Conservation (phyloP, 345 rosid genomes). For the Xanthoceras sorbifolium region DNA sequence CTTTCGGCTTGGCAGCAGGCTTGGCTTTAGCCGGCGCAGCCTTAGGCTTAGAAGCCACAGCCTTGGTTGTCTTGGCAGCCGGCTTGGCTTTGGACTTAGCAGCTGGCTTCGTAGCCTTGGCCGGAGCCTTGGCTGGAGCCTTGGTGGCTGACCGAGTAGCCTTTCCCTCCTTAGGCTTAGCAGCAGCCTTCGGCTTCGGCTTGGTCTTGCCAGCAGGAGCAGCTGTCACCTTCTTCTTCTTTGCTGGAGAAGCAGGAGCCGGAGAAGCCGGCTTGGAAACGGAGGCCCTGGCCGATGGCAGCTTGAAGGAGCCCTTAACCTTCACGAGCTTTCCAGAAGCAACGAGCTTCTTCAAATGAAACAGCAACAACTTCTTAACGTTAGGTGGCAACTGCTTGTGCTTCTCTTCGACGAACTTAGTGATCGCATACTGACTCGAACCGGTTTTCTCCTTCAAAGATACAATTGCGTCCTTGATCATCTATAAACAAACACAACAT, state of each 20-base stretch:
- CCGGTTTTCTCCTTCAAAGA: conserved; percentile 82
- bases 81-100: conserved; percentile 35
- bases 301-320: conserved; percentile 74
- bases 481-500: conserved; percentile 39
- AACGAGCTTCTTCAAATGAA: conserved; percentile 70
- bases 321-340: conserved; percentile 63
- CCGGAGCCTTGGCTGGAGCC: conserved; percentile 16
- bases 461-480: conserved; percentile 72
- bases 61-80: conserved; percentile 33
- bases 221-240: conserved; percentile 39
- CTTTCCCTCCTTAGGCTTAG: conserved; percentile 32
- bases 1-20: conserved; percentile 41
- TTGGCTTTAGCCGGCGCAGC: conserved; percentile 53
- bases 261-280: conserved; percentile 32
- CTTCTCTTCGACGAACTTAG: conserved; percentile 79
- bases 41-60: conserved; percentile 35
- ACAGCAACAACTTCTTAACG: conserved; percentile 67
- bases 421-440: conserved; percentile 86
- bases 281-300: conserved; percentile 46
- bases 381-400: conserved; percentile 60
- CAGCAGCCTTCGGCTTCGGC: conserved; percentile 32
- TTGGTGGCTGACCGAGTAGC: conserved; percentile 12
- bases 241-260: conserved; percentile 30
- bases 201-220: conserved; percentile 20
- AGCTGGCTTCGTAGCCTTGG: conserved; percentile 5